A percentile compares a stretch with the other conserved stretches of the same genome.
Evolutionary conservation across 1,284 basidiomycete species (phyloP).

Genomic region (Rhodotorula sp.): DNA sequence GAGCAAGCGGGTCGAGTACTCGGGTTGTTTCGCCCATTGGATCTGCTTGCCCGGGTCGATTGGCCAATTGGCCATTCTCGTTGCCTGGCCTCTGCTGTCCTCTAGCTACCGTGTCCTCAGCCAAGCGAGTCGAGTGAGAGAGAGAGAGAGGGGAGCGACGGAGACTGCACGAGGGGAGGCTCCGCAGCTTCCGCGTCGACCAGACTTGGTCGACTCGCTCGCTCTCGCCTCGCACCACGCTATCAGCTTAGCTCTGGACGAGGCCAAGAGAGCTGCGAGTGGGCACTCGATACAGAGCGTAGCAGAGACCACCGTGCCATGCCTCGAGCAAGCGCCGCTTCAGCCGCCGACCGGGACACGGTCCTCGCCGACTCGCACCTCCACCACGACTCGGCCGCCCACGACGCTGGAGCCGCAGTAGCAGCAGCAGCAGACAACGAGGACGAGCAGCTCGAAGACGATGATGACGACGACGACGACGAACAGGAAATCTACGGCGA

Average conservation of each 20-base stretch:
- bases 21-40: conserved; percentile 1
- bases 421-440: conserved; percentile 27
- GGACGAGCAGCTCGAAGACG: conserved; percentile 38
- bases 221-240: not conserved
- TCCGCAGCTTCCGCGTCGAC: too few species aligned
- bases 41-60: conserved; percentile 17
- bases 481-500: conserved; percentile 40
- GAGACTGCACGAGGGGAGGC: too few species aligned
- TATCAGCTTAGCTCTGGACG: too few species aligned
- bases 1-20: conserved; percentile 8
- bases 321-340: not conserved
- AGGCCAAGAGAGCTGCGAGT: too few species aligned
- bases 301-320: not conserved
- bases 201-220: not conserved
- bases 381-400: not conserved
- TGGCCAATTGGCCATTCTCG: not conserved
- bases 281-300: too few species aligned
- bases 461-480: conserved; percentile 40
- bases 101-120: not conserved
- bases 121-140: not conserved
- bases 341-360: not conserved
- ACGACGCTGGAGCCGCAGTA: conserved; percentile 2
- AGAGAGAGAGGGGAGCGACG: not conserved
- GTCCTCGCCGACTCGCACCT: not conserved
- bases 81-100: not conserved